These are phyloP conservation scores for Calonectria naviculata DNA, from an alignment of 2,329 filamentous ascomycete species.

Conservation along the genomic window DNA sequence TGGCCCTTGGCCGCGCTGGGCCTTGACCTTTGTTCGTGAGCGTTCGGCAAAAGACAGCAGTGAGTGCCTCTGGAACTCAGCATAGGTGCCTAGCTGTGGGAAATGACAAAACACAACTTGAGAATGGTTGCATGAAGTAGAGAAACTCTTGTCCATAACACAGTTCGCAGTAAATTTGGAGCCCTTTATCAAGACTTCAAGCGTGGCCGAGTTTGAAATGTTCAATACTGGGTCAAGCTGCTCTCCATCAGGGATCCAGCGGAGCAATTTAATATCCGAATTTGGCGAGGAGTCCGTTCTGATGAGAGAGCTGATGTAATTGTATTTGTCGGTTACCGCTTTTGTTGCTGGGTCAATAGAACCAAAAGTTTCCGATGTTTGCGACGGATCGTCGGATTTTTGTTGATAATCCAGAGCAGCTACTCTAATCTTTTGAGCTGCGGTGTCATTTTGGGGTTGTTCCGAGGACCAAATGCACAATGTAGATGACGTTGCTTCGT, in stretches of 20 bases:
- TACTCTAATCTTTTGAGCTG: neutral
- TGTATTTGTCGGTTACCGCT: slow-evolving; percentile 8
- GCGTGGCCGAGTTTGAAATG: neutral
- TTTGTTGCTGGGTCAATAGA: neutral
- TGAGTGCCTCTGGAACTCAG: slow-evolving; percentile 30
- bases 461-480: neutral
- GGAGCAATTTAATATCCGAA: neutral
- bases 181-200: neutral
- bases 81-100: slow-evolving; percentile 14
- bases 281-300: neutral
- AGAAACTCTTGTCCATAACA: neutral
- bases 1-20: neutral
- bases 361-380: neutral
- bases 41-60: slow-evolving; percentile 37
- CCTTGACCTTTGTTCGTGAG: slow-evolving; percentile 4
- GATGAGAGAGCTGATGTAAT: slow-evolving; percentile 7
- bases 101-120: slow-evolving; percentile 24
- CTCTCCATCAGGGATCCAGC: neutral
- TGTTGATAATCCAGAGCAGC: neutral
- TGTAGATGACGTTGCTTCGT: neutral
- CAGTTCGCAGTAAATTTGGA: neutral
- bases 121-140: neutral
- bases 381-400: neutral
- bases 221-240: neutral
- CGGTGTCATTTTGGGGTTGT: neutral